Percentiles rank a stretch among this genome's conserved stretches.
phyloP scores from a whole-genome alignment of 2,329 filamentous ascomycete species.

The Neofusicoccum kwambonambiense region DNA sequence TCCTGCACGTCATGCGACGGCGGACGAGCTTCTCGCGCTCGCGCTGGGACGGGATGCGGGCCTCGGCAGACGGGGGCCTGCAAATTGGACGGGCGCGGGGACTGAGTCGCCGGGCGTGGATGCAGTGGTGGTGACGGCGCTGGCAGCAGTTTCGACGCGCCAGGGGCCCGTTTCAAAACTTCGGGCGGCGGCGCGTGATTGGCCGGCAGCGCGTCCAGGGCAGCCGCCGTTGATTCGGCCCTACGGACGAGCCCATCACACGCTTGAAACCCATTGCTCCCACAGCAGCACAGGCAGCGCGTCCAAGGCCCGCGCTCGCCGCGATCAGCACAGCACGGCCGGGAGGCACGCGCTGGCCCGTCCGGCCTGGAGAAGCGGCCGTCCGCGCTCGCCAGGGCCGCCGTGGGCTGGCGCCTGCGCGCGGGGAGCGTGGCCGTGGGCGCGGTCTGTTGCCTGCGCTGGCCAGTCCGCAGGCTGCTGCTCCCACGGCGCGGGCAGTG shows the following conservation, averaged over 20 bases:
- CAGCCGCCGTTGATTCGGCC: no score
- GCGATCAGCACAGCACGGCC: background rate
- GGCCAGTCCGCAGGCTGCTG: background rate
- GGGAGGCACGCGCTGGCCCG: constrained; percentile 7
- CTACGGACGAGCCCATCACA: no score
- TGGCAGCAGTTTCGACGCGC: background rate
- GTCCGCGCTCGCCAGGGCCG: background rate
- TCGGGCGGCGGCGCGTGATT: background rate
- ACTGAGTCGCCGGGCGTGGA: background rate
- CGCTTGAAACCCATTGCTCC: constrained; percentile 1
- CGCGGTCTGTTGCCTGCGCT: background rate
- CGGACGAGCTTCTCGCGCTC: background rate
- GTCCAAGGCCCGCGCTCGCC: background rate
- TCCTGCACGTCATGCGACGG: constrained; percentile 4
- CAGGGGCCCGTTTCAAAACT: background rate
- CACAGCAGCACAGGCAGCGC: background rate
- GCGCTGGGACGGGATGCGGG: background rate
- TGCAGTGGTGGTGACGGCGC: background rate
- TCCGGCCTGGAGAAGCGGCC: constrained; percentile 7
- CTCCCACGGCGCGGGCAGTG: background rate
- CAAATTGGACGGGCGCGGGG: background rate
- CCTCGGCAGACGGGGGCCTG: background rate
- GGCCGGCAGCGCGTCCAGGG: background rate
- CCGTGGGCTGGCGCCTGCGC: background rate
- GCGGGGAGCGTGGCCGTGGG: background rate